These are phyloP conservation scores for Lonicera japonica DNA, from an alignment of 129 eudicot genomes.

Conservation along the genomic window DNA sequence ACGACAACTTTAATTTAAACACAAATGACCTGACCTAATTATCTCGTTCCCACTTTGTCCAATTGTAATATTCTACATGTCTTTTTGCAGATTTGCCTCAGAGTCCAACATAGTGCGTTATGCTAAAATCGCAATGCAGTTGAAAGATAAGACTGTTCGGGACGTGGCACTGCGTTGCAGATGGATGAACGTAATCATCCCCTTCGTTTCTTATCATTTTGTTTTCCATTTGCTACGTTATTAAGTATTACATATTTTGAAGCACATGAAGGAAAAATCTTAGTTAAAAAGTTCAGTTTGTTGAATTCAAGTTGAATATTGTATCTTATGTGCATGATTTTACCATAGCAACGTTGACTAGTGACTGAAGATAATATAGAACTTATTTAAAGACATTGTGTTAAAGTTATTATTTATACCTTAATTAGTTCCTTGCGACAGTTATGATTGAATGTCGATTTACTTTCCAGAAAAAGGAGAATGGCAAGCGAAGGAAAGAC, in stretches of 20 bases:
- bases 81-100: conserved; percentile 62
- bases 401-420: not conserved
- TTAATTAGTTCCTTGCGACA: not conserved
- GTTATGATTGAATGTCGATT: conserved; percentile 1
- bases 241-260: no score
- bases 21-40: no score
- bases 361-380: no score
- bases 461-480: conserved; percentile 74
- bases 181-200: conserved; percentile 81
- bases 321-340: no score
- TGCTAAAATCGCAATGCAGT: conserved; percentile 76
- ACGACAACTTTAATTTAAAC: no score
- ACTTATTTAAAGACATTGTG: not conserved
- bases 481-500: conserved; percentile 87
- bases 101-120: conserved; percentile 52
- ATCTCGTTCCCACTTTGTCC: not conserved
- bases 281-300: no score
- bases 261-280: no score
- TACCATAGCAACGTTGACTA: no score
- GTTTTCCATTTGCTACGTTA: no score
- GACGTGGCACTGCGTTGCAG: conserved; percentile 89
- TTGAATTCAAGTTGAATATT: no score
- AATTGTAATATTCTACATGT: not conserved
- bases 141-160: conserved; percentile 74
- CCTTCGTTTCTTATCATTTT: not conserved